Base-by-base conservation (phyloP, 768 basidiomycete species). In the Suillus lakei region DNA sequence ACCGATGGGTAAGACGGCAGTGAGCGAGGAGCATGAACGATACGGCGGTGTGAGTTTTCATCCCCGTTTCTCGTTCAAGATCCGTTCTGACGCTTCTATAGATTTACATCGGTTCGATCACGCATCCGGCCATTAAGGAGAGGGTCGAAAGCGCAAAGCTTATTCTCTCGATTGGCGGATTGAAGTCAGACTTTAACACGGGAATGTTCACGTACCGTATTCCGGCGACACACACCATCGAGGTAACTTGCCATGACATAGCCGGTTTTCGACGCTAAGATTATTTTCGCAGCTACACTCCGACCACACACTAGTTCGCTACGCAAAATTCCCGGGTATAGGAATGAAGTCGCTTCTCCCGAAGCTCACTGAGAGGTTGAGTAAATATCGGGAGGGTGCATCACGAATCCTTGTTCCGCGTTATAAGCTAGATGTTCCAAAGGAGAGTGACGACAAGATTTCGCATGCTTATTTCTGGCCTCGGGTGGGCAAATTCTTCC, bases 381-480 rank as follows among this genome's bases (percentile, higher is more conserved):
- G 76, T 66, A 74, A 80, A 9, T 82, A 81, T 73, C 75, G 79
- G 38, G 69, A 73, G 2, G 72, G 60, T 5, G 82, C 86, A 8
- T 73, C 72, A 66, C 76, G 81, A 67, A 72, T 88, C 63, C 61
- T 73, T 9, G 87, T 92, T 13, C 83, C 85, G 4, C 74, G 70
- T 60, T 80, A 73, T 63, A 70, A 64, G 59, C 69, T 80, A 5
- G 75, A 80, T 15, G 71, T 87, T 0, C 89, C 90, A 0, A 64
- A 82, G n/a, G 87, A 89, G 67, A 76, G 73, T 10, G 74, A 79
- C 63, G 78, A 84, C 15, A 70, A 70, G 9, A 94, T 97, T 73
- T 85, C 88, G 1, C 96, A 97, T 67, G 77, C 84, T 15, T 94
- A 88, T 83, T 86, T 96, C 73, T 97, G 95, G 95, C 92, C 93